Evolutionary conservation across 176 grass and related monocot genomes (phyloP).

Genomic region (Oryza coarctata): DNA sequence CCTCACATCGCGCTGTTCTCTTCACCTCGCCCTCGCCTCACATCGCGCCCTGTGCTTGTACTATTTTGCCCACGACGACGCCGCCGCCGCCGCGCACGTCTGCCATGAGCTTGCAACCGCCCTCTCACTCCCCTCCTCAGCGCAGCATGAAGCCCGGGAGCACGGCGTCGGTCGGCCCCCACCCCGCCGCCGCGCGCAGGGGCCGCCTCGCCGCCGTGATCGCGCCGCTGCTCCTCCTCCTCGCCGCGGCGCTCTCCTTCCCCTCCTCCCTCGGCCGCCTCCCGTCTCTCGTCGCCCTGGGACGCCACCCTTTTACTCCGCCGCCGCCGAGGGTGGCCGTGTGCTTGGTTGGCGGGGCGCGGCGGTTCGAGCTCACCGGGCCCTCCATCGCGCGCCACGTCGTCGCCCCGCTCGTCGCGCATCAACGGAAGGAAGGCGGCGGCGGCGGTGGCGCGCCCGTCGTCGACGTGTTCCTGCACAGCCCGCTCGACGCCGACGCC

Average conservation of each 20-base stretch:
- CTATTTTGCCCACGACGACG: background rate
- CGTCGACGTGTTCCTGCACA: constrained; percentile 82
- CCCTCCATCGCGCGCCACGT: constrained; percentile 73
- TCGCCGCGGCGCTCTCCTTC: constrained; percentile 41
- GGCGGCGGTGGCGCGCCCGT: background rate
- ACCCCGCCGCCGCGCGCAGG: background rate
- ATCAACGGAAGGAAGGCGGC: background rate
- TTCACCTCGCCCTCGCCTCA: background rate
- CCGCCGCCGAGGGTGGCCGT: constrained; percentile 37
- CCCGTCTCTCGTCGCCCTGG: background rate
- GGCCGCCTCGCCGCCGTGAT: constrained; percentile 31
- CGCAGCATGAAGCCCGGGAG: background rate
- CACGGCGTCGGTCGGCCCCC: background rate
- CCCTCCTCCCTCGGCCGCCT: constrained; percentile 27
- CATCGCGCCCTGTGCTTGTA: background rate
- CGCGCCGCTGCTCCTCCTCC: constrained; percentile 51
- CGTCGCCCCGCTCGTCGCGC: background rate
- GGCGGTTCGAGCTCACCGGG: constrained; percentile 91
- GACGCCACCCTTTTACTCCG: background rate
- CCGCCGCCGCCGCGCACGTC: background rate
- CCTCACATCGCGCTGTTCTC: background rate
- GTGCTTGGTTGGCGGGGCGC: constrained; percentile 75
- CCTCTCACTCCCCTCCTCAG: background rate
- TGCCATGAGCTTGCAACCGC: background rate
- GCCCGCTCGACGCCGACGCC: constrained; percentile 68